These are phyloP conservation scores for Gracilaria domingensis DNA, from an alignment of 23 red algal genomes.

Conservation along the genomic window DNA sequence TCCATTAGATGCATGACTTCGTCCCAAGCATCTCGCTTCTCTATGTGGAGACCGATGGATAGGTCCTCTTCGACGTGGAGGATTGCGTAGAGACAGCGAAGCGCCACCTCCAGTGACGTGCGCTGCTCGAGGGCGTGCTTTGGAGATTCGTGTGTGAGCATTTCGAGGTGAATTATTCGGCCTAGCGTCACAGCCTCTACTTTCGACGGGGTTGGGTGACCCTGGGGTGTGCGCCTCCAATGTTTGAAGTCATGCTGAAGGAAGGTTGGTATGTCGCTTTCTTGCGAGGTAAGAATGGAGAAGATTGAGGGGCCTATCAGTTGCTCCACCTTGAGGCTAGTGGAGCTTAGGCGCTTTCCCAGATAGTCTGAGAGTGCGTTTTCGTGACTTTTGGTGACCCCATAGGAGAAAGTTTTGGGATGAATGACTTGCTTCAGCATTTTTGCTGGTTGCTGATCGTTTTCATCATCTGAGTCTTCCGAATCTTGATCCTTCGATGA, in stretches of 20 bases:
- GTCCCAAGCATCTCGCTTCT: too few species aligned
- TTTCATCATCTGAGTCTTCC: too few species aligned
- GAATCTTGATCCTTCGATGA: too few species aligned
- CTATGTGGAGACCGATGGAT: too few species aligned
- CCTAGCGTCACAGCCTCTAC: background rate
- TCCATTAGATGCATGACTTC: too few species aligned
- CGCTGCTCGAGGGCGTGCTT: background rate
- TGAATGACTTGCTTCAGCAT: too few species aligned
- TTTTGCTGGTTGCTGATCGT: too few species aligned
- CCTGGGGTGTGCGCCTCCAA: background rate
- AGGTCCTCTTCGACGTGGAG: background rate
- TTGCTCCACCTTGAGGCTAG: background rate
- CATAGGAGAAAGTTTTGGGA: background rate
- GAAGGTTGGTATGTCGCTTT: background rate
- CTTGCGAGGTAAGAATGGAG: background rate
- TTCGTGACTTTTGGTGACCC: background rate
- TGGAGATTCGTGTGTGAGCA: background rate
- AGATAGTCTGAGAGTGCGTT: background rate
- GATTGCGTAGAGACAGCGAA: background rate
- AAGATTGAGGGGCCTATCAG: background rate
- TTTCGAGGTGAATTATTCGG: background rate
- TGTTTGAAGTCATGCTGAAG: background rate
- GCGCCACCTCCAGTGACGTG: background rate
- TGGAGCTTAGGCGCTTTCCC: background rate
- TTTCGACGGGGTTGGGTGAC: background rate